A percentile compares a stretch with the other conserved stretches of the same genome.
Conservation (phyloP, 352 stramenopile genomes). For the Blastocystis sp. region DNA sequence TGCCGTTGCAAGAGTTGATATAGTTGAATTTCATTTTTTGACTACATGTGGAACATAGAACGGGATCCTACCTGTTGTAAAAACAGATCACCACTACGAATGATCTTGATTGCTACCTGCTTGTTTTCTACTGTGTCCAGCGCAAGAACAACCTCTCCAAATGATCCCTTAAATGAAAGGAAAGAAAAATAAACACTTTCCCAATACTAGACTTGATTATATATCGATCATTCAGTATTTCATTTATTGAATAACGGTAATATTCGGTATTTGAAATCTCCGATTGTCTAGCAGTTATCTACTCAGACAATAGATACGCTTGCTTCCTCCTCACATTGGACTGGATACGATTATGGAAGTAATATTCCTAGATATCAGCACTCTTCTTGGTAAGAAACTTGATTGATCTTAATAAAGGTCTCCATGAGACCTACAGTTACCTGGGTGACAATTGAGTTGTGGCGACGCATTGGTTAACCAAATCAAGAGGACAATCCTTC, state of each 20-base stretch:
- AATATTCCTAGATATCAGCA: slow-evolving; percentile 20
- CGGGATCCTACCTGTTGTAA: slow-evolving; percentile 66
- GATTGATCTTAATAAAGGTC: slow-evolving; percentile 45
- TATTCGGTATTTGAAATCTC: not conserved
- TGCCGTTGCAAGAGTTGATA: slow-evolving; percentile 70
- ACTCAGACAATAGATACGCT: not conserved
- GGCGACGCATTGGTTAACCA: not conserved
- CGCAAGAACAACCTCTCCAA: slow-evolving; percentile 75
- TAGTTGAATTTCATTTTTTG: slow-evolving; percentile 73
- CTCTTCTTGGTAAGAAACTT: not conserved
- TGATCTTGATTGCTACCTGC: slow-evolving; percentile 77
- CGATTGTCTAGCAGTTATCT: not conserved
- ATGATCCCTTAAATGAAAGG: slow-evolving; percentile 68
- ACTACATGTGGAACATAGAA: slow-evolving; percentile 18
- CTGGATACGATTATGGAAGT: slow-evolving; percentile 44
- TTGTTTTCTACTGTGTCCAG: slow-evolving; percentile 69
- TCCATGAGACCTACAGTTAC: slow-evolving; percentile 28
- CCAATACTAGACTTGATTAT: slow-evolving; percentile 50
- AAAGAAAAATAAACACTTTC: not conserved
- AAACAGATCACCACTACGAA: slow-evolving; percentile 74
- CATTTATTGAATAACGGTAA: slow-evolving; percentile 9
- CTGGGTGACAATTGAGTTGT: not conserved
- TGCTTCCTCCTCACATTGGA: slow-evolving; percentile 45
- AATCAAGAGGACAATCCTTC: not conserved
- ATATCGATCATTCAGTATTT: slow-evolving; percentile 20